Evolutionary conservation across 169 alveolate genomes (phyloP).

Genomic region (Theileria parva): DNA sequence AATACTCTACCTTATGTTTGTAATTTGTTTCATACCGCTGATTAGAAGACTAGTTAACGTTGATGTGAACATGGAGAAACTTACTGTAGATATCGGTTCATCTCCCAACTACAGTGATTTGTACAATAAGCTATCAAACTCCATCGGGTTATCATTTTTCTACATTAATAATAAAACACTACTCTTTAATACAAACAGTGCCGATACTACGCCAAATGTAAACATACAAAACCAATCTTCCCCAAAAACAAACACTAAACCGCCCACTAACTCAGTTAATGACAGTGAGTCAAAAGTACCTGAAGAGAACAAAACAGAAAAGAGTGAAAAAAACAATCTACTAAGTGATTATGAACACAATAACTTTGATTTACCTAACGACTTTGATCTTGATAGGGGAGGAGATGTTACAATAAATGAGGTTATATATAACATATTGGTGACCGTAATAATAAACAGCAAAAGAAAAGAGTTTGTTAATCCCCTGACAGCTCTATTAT

Average conservation of each 20-base stretch:
- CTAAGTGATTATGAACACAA: not conserved
- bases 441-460: not conserved
- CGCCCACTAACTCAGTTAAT: not conserved
- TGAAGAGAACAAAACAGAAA: not conserved
- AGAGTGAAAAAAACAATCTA: not conserved
- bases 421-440: conserved; percentile 11
- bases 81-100: not conserved
- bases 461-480: conserved; percentile 24
- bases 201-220: not conserved
- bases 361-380: not conserved
- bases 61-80: not conserved
- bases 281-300: not conserved
- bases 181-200: conserved; percentile 1
- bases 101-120: not conserved
- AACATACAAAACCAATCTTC: not conserved
- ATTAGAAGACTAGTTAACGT: not conserved
- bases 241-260: not conserved
- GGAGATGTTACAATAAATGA: not conserved
- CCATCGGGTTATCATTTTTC: conserved; percentile 29
- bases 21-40: conserved; percentile 56
- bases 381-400: not conserved
- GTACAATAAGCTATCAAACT: conserved; percentile 10
- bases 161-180: conserved; percentile 55
- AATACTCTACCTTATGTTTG: conserved; percentile 20
- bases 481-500: conserved; percentile 7